phyloP scores from a whole-genome alignment of 495 filamentous ascomycete species.

The Penicillium angulare region DNA sequence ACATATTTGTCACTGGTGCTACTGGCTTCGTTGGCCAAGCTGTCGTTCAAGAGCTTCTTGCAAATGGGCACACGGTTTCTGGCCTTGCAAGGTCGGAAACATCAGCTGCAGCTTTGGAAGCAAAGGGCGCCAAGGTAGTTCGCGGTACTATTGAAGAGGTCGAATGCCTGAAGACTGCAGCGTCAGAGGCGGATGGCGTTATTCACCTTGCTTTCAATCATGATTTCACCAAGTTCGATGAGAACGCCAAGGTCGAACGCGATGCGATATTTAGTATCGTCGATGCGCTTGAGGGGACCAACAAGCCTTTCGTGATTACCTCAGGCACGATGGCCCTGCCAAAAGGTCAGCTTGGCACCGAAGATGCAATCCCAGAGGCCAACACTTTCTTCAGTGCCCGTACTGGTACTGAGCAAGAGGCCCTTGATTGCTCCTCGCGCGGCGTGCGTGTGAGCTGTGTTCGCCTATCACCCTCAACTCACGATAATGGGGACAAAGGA shows the following conservation, averaged over 20 bases:
- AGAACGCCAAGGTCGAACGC: constrained; percentile 28
- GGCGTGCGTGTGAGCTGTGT: constrained; percentile 35
- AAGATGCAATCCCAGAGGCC: constrained; percentile 25
- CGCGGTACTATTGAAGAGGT: constrained; percentile 38
- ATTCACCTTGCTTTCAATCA: constrained; percentile 48
- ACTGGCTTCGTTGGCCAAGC: constrained; percentile 46
- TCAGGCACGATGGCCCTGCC: constrained; percentile 38
- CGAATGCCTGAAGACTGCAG: constrained; percentile 33
- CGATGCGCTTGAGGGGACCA: constrained; percentile 26
- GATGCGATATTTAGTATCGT: constrained; percentile 39
- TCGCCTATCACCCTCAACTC: constrained; percentile 42
- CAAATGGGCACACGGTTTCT: constrained; percentile 38
- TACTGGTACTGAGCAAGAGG: constrained; percentile 26
- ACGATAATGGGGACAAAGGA: constrained; percentile 37
- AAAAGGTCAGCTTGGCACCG: constrained; percentile 29
- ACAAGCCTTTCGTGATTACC: constrained; percentile 41
- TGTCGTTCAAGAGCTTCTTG: constrained; percentile 40
- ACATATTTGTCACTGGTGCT: constrained; percentile 49
- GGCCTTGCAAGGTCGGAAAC: constrained; percentile 42
- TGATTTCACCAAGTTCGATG: constrained; percentile 37
- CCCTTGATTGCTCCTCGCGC: constrained; percentile 22
- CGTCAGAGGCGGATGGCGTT: constrained; percentile 36
- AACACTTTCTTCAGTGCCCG: constrained; percentile 20
- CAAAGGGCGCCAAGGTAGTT: constrained; percentile 30
- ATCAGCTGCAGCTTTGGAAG: constrained; percentile 24